These are phyloP conservation scores for Scedosporium minutisporum DNA, from an alignment of 2,329 filamentous ascomycete species.

Conservation along the genomic window DNA sequence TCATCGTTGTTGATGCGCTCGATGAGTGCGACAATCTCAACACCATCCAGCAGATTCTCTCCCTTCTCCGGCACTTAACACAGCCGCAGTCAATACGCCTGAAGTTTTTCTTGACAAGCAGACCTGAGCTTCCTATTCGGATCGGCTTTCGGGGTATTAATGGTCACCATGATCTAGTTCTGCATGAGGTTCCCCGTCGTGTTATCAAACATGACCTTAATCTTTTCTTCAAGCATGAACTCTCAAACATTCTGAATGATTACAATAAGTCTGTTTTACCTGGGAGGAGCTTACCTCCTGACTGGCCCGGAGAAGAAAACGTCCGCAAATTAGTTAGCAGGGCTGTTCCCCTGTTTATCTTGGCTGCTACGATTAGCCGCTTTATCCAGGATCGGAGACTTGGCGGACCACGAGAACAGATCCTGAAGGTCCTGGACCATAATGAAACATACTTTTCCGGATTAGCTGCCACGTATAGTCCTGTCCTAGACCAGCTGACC, in stretches of 20 bases:
- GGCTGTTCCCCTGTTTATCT: background rate
- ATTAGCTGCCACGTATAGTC: no score
- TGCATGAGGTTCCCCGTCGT: background rate
- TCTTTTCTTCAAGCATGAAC: background rate
- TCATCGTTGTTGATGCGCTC: background rate
- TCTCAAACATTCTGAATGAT: background rate
- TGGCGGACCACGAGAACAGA: background rate
- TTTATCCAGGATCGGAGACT: background rate
- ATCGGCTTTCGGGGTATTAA: conserved; percentile 22
- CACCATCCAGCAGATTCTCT: background rate
- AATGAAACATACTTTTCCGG: background rate
- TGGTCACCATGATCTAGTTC: background rate
- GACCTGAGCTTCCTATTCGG: conserved; percentile 28
- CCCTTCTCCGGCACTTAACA: background rate
- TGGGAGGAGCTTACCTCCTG: background rate
- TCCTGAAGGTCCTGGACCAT: background rate
- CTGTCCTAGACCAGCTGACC: no score
- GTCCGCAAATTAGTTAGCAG: background rate
- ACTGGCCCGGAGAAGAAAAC: background rate
- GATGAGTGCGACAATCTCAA: background rate
- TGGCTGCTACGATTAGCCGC: background rate
- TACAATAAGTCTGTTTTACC: background rate
- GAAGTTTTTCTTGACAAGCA: conserved; percentile 30
- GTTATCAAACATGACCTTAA: background rate
- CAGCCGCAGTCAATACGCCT: conserved; percentile 14